A percentile compares a stretch with the other conserved stretches of the same genome.
Conservation (phyloP, 306 rosid species). For the Trifolium repens region DNA sequence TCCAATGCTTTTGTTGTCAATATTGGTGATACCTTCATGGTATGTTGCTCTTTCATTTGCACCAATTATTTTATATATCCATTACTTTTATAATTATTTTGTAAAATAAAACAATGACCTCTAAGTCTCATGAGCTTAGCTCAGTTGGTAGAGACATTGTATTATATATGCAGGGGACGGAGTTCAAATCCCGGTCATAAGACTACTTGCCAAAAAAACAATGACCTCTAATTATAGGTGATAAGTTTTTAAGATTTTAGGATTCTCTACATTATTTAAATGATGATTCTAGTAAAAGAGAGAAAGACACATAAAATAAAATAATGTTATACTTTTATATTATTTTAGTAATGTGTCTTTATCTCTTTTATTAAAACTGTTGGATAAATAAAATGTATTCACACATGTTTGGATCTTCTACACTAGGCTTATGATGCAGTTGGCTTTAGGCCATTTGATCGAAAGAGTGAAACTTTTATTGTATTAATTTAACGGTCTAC, state of each 20-base stretch:
- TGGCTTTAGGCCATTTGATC: not conserved
- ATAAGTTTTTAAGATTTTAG: not conserved
- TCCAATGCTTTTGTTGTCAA: constrained; percentile 87
- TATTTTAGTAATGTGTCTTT: not conserved
- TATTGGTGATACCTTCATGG: constrained; percentile 99
- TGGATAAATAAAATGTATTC: not conserved
- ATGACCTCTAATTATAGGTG: not conserved
- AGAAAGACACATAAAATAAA: not conserved
- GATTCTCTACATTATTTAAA: not conserved
- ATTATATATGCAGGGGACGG: too few relatives aligned
- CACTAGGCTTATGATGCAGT: not conserved
- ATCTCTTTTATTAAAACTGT: not conserved
- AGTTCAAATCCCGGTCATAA: too few relatives aligned
- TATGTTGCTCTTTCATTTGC: constrained; percentile 38
- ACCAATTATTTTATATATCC: not conserved
- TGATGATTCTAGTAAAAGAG: too few relatives aligned
- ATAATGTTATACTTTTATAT: not conserved
- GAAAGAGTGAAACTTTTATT: not conserved
- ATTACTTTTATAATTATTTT: not conserved
- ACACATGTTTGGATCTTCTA: not conserved
- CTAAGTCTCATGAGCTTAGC: not conserved
- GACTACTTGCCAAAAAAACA: not conserved
- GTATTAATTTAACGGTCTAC: too few relatives aligned
- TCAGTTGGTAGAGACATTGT: too few relatives aligned
- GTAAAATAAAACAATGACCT: not conserved